Evolutionary conservation across 2,329 filamentous ascomycete genomes (phyloP), one percentile per base, ranked within the genome.

Genomic region (Fusarium burgessii): DNA sequence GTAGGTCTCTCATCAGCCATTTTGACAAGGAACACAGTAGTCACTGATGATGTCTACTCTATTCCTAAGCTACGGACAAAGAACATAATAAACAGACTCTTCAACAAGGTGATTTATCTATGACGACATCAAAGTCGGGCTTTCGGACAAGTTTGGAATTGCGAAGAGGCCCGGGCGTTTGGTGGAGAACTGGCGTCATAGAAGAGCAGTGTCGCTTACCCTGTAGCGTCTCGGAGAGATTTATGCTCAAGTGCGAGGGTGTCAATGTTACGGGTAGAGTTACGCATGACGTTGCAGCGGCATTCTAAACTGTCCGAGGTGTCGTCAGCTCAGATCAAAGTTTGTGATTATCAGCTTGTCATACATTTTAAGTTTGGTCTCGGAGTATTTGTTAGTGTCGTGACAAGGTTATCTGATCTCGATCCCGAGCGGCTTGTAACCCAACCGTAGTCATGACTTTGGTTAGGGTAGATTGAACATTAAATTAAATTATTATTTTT

Each of bases 1-100:
- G 74, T 76, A 55, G 73, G 68, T 50, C 50, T 62, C 38, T 72
- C 65, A 46, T 69, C 72, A 13, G 67, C 62, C 74, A 76, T 76
- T 17, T 32, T 10, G 10, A 46, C 46, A 29, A 20, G n/a, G 18
- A 33, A 17, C 25, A 32, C 18, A 12, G 29, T 42, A 40, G 23
- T 32, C 20, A 42, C 35, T 12, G 17, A 51, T 11, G 20, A 6
- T 27, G 20, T 8, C 14, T 17, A 38, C 12, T 14, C 8, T 15
- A 20, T 20, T 45, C 10, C 10, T 11, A 5, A 5, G 6, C 8
- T 18, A 35, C 10, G 42, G 33, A 27, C 20, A 11, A 11, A 17
- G 11, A 18, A 18, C 50, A 56, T 62, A 51, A 68, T 67, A 67
- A 50, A 50, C 64, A 25, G 7, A 12, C 7, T 42, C 14, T 3